Conservation (phyloP, 768 basidiomycete species). For the Collybia sordida region DNA sequence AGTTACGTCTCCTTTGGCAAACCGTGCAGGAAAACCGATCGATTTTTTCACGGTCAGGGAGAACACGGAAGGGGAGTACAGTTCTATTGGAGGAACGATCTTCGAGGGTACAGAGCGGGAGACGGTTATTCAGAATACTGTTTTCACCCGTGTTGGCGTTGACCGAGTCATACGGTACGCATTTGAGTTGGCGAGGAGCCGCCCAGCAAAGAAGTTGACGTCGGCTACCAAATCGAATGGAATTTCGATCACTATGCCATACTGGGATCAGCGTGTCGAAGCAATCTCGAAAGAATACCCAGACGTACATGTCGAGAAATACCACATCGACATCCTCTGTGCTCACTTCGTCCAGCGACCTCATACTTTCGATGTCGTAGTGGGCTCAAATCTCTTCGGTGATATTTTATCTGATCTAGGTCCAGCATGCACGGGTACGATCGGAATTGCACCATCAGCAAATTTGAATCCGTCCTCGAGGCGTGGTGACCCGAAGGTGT, state of each 20-base stretch:
- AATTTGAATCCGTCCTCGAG: slow-evolving; percentile 42
- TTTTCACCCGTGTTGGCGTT: slow-evolving; percentile 50
- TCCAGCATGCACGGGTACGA: slow-evolving; percentile 53
- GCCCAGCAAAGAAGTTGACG: slow-evolving; percentile 49
- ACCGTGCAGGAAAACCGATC: slow-evolving; percentile 37
- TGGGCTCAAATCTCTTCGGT: slow-evolving; percentile 54
- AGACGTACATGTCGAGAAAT: slow-evolving; percentile 46
- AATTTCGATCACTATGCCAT: slow-evolving; percentile 47
- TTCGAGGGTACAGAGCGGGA: slow-evolving; percentile 38
- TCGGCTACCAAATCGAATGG: slow-evolving; percentile 56
- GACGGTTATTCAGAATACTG: slow-evolving; percentile 42
- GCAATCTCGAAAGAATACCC: slow-evolving; percentile 52
- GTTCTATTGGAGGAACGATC: slow-evolving; percentile 45
- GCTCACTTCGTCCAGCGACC: slow-evolving; percentile 46
- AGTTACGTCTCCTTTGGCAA: slow-evolving; percentile 45
- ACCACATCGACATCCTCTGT: slow-evolving; percentile 53
- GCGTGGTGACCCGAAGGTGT: slow-evolving; percentile 30
- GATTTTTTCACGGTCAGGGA: slow-evolving; percentile 57
- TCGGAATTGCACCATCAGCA: slow-evolving; percentile 55
- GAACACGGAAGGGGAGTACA: slow-evolving; percentile 58
- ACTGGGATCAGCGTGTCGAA: slow-evolving; percentile 47
- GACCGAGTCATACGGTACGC: slow-evolving; percentile 51
- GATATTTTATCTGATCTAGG: slow-evolving; percentile 59
- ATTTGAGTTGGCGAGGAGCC: slow-evolving; percentile 48
- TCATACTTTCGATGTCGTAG: slow-evolving; percentile 52